A percentile compares a stretch with the other conserved stretches of the same genome.
Evolutionary conservation across 2,329 filamentous ascomycete genomes (phyloP).

Genomic region (Rutstroemia sp.): DNA sequence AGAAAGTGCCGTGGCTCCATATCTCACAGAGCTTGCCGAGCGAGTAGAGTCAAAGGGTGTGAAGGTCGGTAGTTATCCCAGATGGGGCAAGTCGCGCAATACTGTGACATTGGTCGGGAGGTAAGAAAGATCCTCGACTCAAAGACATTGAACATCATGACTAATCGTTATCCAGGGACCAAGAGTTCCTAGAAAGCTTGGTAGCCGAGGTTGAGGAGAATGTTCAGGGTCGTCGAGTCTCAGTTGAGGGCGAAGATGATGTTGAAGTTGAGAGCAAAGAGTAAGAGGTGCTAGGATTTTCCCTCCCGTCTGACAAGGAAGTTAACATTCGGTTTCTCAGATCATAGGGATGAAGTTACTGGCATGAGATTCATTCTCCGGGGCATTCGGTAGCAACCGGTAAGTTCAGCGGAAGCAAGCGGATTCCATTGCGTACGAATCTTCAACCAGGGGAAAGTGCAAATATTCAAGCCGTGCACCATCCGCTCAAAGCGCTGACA

Average conservation of each 20-base stretch:
- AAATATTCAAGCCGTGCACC: too few species aligned
- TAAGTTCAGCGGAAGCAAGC: not conserved
- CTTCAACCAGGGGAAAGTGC: too few species aligned
- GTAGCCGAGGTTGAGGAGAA: constrained; percentile 70
- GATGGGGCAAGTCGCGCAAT: constrained; percentile 82
- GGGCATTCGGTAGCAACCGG: not conserved
- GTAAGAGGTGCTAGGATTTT: constrained; percentile 2
- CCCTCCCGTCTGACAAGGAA: not conserved
- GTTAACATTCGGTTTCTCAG: constrained; percentile 6
- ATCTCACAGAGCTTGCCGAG: constrained; percentile 70
- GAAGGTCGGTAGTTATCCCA: constrained; percentile 92
- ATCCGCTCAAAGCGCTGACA: too few species aligned
- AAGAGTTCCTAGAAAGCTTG: constrained; percentile 69
- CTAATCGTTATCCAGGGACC: constrained; percentile 43
- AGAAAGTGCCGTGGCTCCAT: constrained; percentile 79
- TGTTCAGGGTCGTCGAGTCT: constrained; percentile 64
- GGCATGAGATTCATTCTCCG: not conserved
- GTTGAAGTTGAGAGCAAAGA: constrained; percentile 19
- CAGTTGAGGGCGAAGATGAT: constrained; percentile 66
- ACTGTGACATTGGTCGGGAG: constrained; percentile 79
- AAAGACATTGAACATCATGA: not conserved
- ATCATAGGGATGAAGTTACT: not conserved
- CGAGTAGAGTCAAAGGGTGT: constrained; percentile 68
- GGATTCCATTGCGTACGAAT: too few species aligned
- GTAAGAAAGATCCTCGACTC: constrained; percentile 30